Percentiles rank a stretch among this genome's conserved stretches.
Evolutionary conservation across 2,329 filamentous ascomycete genomes (phyloP).

Genomic region (Elsinoe perseae): DNA sequence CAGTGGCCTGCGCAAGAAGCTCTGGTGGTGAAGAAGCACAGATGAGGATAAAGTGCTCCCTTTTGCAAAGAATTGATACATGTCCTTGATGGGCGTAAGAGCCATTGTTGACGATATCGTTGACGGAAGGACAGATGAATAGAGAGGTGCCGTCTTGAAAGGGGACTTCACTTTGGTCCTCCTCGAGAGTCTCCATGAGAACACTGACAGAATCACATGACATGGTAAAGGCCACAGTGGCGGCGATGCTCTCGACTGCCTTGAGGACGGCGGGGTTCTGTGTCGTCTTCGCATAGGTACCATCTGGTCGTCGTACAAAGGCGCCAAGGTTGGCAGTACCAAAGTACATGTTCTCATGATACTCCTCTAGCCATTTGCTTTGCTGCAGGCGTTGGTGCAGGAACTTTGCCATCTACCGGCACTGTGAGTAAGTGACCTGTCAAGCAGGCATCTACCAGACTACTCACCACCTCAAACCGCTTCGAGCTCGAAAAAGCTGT

Average conservation of each 20-base stretch:
- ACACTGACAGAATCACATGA: conserved; percentile 15
- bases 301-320: conserved; percentile 9
- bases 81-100: conserved; percentile 1
- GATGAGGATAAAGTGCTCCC: conserved; percentile 14
- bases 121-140: background rate
- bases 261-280: conserved; percentile 14
- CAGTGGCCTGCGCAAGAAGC: conserved; percentile 12
- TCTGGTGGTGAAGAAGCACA: conserved; percentile 13
- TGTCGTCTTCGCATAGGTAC: conserved; percentile 14
- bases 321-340: conserved; percentile 15
- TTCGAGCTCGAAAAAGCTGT: conserved; percentile 11
- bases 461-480: conserved; percentile 15
- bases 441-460: background rate
- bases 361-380: conserved; percentile 14
- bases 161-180: conserved; percentile 8
- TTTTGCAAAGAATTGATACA: conserved; percentile 7
- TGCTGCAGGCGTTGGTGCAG: conserved; percentile 11
- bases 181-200: conserved; percentile 9
- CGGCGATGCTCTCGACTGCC: conserved; percentile 11
- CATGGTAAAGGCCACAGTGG: conserved; percentile 13
- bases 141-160: conserved; percentile 14
- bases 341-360: conserved; percentile 17
- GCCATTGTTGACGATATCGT: conserved; percentile 9
- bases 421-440: background rate
- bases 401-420: conserved; percentile 12